These are phyloP conservation scores for Fagus sylvatica DNA, from an alignment of 306 rosid species.

Conservation along the genomic window DNA sequence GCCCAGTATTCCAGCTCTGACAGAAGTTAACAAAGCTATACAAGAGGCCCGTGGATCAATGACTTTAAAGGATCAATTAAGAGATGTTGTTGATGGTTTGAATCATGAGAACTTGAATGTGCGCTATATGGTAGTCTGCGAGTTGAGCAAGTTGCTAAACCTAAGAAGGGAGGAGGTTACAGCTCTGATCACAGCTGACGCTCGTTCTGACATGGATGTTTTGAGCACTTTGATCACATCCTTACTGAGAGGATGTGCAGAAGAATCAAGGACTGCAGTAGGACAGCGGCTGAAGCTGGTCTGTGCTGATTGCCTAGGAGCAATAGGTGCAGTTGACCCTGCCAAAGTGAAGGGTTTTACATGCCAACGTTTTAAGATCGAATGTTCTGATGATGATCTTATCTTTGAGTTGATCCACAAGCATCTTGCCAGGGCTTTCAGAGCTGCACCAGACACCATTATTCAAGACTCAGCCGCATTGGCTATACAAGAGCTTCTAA, in stretches of 20 bases:
- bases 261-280: conserved; percentile 79
- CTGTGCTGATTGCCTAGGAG: conserved; percentile 98
- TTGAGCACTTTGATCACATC: conserved; percentile 85
- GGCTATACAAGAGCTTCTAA: conserved; percentile 96
- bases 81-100: conserved; percentile 78
- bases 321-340: conserved; percentile 97
- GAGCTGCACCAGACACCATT: conserved; percentile 93
- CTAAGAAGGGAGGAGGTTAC: conserved; percentile 75
- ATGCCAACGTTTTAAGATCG: conserved; percentile 82
- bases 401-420: conserved; percentile 93
- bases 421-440: conserved; percentile 90
- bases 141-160: conserved; percentile 80
- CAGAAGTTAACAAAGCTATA: conserved; percentile 75
- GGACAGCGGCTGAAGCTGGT: conserved; percentile 90
- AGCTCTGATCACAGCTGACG: conserved; percentile 71
- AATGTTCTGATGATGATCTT: conserved; percentile 95
- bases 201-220: conserved; percentile 74
- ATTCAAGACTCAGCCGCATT: conserved; percentile 97
- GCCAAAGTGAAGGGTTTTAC: conserved; percentile 85
- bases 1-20: conserved; percentile 75
- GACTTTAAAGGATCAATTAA: conserved; percentile 76
- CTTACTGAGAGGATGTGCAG: conserved; percentile 82
- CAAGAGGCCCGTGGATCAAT: conserved; percentile 83
- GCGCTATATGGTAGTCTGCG: conserved; percentile 87
- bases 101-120: conserved; percentile 94